Evolutionary conservation across 1,284 basidiomycete genomes (phyloP).

Genomic region (Naganishia sp.): DNA sequence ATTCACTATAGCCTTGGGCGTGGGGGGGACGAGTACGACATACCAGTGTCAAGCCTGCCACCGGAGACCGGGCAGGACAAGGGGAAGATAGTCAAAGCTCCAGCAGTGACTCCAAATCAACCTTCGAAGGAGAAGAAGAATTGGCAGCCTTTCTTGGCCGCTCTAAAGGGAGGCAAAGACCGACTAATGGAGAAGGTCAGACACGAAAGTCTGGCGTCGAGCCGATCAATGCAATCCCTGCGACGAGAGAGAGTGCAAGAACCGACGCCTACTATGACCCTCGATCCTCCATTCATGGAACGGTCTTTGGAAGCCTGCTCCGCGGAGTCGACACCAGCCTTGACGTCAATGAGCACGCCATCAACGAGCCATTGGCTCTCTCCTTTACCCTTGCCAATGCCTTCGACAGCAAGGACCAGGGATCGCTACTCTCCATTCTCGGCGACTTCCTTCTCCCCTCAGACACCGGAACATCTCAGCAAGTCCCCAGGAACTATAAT

Average conservation of each 20-base stretch:
- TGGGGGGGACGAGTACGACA: slow-evolving; percentile 34
- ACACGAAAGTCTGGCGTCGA: slow-evolving; percentile 14
- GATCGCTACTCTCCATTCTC: slow-evolving; percentile 35
- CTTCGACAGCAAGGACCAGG: slow-evolving; percentile 6
- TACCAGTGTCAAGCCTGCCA: slow-evolving; percentile 9
- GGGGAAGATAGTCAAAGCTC: slow-evolving; percentile 12
- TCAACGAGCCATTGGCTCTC: slow-evolving; percentile 29
- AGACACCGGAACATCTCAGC: slow-evolving; percentile 32
- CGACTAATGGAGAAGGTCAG: slow-evolving; percentile 20
- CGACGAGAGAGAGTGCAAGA: not conserved
- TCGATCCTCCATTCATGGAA: slow-evolving; percentile 32
- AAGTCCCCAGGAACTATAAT: slow-evolving; percentile 33
- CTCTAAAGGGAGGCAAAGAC: slow-evolving; percentile 26
- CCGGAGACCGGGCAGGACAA: slow-evolving; percentile 7
- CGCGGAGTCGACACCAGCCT: slow-evolving; percentile 17
- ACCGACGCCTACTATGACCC: slow-evolving; percentile 22
- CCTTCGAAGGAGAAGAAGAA: slow-evolving; percentile 34
- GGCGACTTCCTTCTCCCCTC: slow-evolving; percentile 35
- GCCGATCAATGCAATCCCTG: not conserved
- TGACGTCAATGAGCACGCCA: slow-evolving; percentile 11
- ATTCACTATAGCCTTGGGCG: slow-evolving; percentile 31
- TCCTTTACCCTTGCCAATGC: slow-evolving; percentile 29
- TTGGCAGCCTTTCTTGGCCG: slow-evolving; percentile 34
- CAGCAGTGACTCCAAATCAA: slow-evolving; percentile 31
- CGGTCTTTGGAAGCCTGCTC: slow-evolving; percentile 31